Base-by-base conservation (phyloP, 768 basidiomycete species). In the Tricholoma sp. region DNA sequence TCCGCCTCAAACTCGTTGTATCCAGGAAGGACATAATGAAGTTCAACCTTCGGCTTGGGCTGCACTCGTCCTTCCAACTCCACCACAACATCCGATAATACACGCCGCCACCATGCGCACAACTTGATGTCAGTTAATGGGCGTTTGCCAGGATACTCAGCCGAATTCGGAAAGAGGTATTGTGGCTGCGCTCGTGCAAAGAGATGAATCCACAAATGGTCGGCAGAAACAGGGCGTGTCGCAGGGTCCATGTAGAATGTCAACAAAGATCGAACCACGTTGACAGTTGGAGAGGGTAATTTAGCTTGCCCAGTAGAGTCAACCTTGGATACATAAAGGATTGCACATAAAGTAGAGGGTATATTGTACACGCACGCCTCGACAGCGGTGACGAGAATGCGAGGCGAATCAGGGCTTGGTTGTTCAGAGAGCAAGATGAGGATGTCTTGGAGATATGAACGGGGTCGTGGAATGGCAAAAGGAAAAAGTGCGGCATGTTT, bases 281-380 rank as follows among this genome's bases (percentile, higher is more conserved):
- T 67, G 4, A 81, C 72, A 1, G 94, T 93, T 3, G 90, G 89
- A 39, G 86, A 82, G 0, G 86, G 88, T 4, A 70, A 60, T 24
- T 65, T 68, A 8, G 77, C 80, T 68, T 94, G 86, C 0, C 95
- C 95, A 0, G 95, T 92, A 10, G 94, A 85, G 69, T 99, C 97
- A 54, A 97, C 86, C 73, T 99, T 99, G 50, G 91, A 91, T 52
- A 99, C 78, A 70, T 98, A 97, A 31, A 98, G 71, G 32, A 98
- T 80, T 3, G 84, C 84, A 55, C 82, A 81, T 2, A 78, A 76
- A 1, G 90, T 87, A 4, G 81, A 61, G 2, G 91, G 88, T 51
- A 95, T 66, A 50, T 82, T 80, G 77, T 92, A 95, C 24, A 94
- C 70, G 37, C 71, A 79, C 0, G 84, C 89, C 68, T 95, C 91